Base-by-base conservation (phyloP, 495 filamentous ascomycete genomes). In the Entonaema liquescens region DNA sequence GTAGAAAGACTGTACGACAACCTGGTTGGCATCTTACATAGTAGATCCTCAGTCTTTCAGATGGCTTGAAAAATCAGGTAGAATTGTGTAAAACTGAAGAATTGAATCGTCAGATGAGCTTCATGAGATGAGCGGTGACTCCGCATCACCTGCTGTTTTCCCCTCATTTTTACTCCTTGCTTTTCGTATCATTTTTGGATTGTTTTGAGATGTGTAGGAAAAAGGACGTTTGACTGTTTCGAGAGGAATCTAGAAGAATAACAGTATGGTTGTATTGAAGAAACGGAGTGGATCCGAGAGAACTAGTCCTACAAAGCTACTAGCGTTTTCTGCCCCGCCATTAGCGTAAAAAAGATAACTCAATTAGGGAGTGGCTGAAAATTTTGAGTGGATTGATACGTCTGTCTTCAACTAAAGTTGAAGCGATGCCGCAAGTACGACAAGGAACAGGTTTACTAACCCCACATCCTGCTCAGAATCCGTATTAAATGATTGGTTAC, bases 401-500 rank as follows among this genome's bases (percentile, higher is more conserved):
- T 44, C 56, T 54, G 19, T 56, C 3, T n/a, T 15, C 35, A 56
- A 35, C 53, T 59, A 63, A 1, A 67, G 54, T 57, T 62, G 33
- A 36, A 73, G 70, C 70, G 70, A 73, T 69, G 61, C 70, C 70
- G 70, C 70, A 72, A 61, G 60, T 65, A 65, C 63, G 63, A 67
- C 62, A 71, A 53, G 54, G 63, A 54, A 58, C 60, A 58, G 5
- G 63, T 57, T 42, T 9, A 19, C 23, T 0, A 52, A 56, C 65
- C 53, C 65, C 70, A 66, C 58, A 66, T 23, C 12, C 21, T n/a
- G n/a, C 11, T 15, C 56, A 35, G 47, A 65, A 69, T 62, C 70
- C 62, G 40, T 73, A 69, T 73, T 62, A 73, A 49, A 69, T 59
- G 65, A 73, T 73, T 73, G 70, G 70, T 13, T 35, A 42, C 13